Conservation (phyloP, 257 asterid genomes). For the Asclepias syriaca region DNA sequence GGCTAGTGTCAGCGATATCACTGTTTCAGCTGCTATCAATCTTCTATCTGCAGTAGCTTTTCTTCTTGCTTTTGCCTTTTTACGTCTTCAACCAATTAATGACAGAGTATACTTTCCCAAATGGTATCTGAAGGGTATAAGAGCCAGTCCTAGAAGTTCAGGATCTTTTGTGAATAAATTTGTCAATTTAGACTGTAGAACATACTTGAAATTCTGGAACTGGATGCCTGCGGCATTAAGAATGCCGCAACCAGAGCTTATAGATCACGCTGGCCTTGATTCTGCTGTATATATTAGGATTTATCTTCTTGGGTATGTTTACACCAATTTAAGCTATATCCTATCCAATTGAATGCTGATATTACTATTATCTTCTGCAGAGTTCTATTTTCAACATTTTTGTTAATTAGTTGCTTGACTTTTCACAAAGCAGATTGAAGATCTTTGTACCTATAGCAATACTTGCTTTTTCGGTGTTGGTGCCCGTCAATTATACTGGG, state of each 20-base stretch:
- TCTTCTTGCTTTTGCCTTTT: constrained; percentile 66
- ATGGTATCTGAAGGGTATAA: constrained; percentile 74
- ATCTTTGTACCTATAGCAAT: constrained; percentile 68
- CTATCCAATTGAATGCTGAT: background rate
- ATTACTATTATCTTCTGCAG: background rate
- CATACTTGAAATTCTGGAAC: constrained; percentile 61
- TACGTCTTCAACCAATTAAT: constrained; percentile 73
- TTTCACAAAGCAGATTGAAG: constrained; percentile 57
- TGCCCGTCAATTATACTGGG: constrained; percentile 92
- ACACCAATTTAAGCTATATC: background rate
- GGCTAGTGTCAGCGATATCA: constrained; percentile 67
- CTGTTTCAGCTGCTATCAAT: constrained; percentile 64
- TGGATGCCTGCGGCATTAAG: constrained; percentile 90
- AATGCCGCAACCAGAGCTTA: constrained; percentile 84
- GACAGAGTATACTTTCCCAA: constrained; percentile 79
- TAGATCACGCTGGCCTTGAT: constrained; percentile 90
- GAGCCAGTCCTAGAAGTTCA: constrained; percentile 51
- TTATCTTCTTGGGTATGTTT: constrained; percentile 80
- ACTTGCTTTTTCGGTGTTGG: constrained; percentile 63
- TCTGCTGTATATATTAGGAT: constrained; percentile 75
- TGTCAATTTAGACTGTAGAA: constrained; percentile 44
- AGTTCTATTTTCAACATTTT: background rate
- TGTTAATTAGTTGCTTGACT: background rate
- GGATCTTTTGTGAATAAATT: constrained; percentile 40
- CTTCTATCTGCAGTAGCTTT: constrained; percentile 67